Evolutionary conservation across 1,139 yeast genomes (phyloP).

Genomic region (Blastobotrys arbuscula): DNA sequence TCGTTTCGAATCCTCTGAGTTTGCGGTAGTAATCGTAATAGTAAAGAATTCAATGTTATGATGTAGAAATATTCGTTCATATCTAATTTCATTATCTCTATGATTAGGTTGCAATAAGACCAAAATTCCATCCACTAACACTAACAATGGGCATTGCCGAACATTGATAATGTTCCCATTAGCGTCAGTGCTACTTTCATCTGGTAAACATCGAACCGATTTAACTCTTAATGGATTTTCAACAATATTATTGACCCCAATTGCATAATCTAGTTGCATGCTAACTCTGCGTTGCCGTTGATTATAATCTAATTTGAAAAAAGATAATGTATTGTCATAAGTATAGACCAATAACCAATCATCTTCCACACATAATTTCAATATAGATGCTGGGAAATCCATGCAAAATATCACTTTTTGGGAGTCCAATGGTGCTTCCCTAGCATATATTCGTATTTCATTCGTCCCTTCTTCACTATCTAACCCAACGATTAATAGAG

Average conservation of each 20-base stretch:
- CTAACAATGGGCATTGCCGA: constrained; percentile 19
- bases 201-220: constrained; percentile 24
- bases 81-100: constrained; percentile 5
- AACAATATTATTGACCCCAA: constrained; percentile 32
- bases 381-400: constrained; percentile 28
- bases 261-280: constrained; percentile 28
- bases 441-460: constrained; percentile 34
- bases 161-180: constrained; percentile 1
- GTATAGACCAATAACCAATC: constrained; percentile 34
- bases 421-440: constrained; percentile 34
- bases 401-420: constrained; percentile 24
- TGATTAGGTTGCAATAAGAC: constrained; percentile 23
- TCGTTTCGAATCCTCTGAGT: background rate
- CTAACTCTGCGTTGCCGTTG: constrained; percentile 17
- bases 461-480: constrained; percentile 27
- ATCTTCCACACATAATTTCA: constrained; percentile 28
- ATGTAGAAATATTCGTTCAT: constrained; percentile 24
- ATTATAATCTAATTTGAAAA: constrained; percentile 23
- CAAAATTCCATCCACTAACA: constrained; percentile 35
- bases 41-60: constrained; percentile 28
- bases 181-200: constrained; percentile 2
- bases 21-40: constrained; percentile 12
- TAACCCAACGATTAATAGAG: constrained; percentile 35
- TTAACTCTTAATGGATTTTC: constrained; percentile 37
- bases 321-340: constrained; percentile 29